phyloP scores from a whole-genome alignment of 192 early-diverging fungal species.

The Spizellomyces punctatus region DNA sequence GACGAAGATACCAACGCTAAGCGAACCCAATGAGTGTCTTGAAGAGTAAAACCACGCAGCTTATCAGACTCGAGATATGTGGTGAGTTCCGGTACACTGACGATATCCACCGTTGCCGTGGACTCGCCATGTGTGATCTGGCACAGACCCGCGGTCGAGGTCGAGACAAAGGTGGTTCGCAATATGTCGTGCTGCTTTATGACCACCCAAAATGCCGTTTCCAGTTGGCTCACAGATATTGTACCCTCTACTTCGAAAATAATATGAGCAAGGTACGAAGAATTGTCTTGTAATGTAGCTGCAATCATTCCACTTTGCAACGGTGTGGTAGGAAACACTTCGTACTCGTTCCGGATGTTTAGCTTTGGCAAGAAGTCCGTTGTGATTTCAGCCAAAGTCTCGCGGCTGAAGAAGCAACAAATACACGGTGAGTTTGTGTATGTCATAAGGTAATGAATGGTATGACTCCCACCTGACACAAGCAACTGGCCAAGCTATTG shows the following conservation, averaged over 20 bases:
- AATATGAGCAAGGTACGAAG: constrained; percentile 3
- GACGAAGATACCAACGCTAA: background rate
- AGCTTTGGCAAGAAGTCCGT: no score
- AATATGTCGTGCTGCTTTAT: constrained; percentile 10
- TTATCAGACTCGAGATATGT: no score
- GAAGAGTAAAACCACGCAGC: no score
- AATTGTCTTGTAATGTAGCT: background rate
- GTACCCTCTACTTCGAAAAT: background rate
- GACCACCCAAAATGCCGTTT: background rate
- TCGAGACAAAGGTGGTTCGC: constrained; percentile 24
- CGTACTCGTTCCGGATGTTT: no score
- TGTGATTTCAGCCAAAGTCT: no score
- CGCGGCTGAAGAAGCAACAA: no score
- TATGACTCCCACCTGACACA: no score
- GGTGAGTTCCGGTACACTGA: background rate
- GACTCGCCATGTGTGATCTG: background rate
- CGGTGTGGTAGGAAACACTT: background rate
- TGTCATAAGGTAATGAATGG: no score
- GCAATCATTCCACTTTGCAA: background rate
- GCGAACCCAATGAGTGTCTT: background rate
- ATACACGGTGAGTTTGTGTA: no score
- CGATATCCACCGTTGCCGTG: background rate
- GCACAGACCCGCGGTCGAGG: background rate
- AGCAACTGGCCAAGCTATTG: no score
- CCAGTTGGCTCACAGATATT: background rate